A percentile compares a stretch with the other conserved stretches of the same genome.
phyloP scores from a whole-genome alignment of 305 asterid genomes.

The Fraxinus latifolia region DNA sequence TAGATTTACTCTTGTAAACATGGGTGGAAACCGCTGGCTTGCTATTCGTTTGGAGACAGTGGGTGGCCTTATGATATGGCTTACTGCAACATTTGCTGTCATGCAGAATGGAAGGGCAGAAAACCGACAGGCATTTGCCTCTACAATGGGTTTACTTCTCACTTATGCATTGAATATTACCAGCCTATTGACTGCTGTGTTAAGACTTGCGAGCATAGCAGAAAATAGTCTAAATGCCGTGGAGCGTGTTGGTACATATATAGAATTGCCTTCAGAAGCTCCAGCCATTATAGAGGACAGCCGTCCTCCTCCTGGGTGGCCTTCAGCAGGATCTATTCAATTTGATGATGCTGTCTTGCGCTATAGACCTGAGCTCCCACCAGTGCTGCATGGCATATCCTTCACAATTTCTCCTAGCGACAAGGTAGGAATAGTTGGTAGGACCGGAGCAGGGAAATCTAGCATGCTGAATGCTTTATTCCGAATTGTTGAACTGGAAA shows the following conservation, averaged over 20 bases:
- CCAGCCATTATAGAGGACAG: conserved; percentile 52
- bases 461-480: conserved; percentile 86
- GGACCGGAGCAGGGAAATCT: conserved; percentile 97
- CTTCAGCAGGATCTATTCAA: conserved; percentile 58
- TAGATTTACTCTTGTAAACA: conserved; percentile 67
- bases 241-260: conserved; percentile 79
- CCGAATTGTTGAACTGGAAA: conserved; percentile 82
- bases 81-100: conserved; percentile 84
- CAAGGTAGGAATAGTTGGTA: conserved; percentile 84
- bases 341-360: conserved; percentile 69
- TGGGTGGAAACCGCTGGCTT: conserved; percentile 89
- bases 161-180: conserved; percentile 78
- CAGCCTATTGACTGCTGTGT: conserved; percentile 61
- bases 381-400: conserved; percentile 74
- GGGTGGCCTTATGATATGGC: conserved; percentile 90
- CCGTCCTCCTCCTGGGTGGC: conserved; percentile 89
- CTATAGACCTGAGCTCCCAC: conserved; percentile 82
- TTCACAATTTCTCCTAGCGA: conserved; percentile 63
- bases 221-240: conserved; percentile 91
- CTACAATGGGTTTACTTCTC: conserved; percentile 86
- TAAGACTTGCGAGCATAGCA: conserved; percentile 80
- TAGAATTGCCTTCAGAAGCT: conserved; percentile 76
- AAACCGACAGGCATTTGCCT: conserved; percentile 74
- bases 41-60: conserved; percentile 74
- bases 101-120: conserved; percentile 68